Conservation (phyloP, 305 asterid species). For the Nicotiana rustica region DNA sequence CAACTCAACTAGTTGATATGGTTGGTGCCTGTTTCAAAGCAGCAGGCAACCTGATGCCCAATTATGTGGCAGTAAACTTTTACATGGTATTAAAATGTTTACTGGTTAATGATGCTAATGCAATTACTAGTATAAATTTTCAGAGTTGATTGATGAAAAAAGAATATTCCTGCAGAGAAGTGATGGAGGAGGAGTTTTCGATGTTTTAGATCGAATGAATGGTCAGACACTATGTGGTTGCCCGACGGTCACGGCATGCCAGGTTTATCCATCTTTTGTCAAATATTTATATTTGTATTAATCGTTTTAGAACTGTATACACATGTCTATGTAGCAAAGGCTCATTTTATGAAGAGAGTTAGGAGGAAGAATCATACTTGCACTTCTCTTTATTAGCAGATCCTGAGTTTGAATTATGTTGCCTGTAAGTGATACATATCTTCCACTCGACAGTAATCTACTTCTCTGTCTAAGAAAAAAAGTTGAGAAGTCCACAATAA, state of each 20-base stretch:
- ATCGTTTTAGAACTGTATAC: background rate
- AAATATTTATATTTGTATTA: background rate
- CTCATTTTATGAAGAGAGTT: background rate
- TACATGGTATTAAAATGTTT: conserved; percentile 77
- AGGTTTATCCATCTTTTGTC: conserved; percentile 60
- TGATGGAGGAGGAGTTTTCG: conserved; percentile 96
- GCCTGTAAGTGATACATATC: background rate
- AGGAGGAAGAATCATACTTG: background rate
- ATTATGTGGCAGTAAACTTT: conserved; percentile 88
- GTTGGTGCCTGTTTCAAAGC: conserved; percentile 78
- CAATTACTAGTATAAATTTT: background rate
- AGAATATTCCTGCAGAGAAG: conserved; percentile 70
- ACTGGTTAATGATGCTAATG: background rate
- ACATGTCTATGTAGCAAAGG: background rate
- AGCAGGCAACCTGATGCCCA: conserved; percentile 83
- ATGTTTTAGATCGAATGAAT: conserved; percentile 85
- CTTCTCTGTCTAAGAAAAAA: background rate
- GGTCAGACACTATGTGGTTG: conserved; percentile 94
- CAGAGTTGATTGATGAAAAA: conserved; percentile 23
- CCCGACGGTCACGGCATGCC: conserved; percentile 74
- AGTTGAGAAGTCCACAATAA: background rate
- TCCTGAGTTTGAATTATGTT: background rate
- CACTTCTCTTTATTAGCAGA: background rate
- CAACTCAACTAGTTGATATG: conserved; percentile 73
- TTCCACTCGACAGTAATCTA: background rate